Evolutionary conservation across 2,329 filamentous ascomycete genomes (phyloP).

Genomic region (Chrysoporthe austroafricana): DNA sequence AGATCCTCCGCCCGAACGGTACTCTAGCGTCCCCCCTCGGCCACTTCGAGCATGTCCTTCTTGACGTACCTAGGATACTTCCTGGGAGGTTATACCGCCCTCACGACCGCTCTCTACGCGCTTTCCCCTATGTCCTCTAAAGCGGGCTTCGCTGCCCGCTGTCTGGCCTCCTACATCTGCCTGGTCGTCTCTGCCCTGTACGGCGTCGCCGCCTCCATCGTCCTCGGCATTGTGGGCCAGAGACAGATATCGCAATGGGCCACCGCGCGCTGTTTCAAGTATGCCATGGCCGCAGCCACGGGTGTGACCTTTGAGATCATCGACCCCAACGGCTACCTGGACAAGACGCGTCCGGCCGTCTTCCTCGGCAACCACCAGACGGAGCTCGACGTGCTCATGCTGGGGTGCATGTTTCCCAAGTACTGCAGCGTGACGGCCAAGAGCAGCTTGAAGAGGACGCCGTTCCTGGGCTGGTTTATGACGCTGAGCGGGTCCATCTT

Average conservation of each 20-base stretch:
- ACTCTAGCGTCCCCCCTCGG: neutral
- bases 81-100: constrained; percentile 53
- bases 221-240: constrained; percentile 72
- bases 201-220: constrained; percentile 74
- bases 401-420: constrained; percentile 85
- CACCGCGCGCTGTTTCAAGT: constrained; percentile 78
- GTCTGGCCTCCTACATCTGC: constrained; percentile 66
- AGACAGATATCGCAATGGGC: constrained; percentile 85
- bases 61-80: constrained; percentile 49
- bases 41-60: constrained; percentile 41
- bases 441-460: constrained; percentile 75
- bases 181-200: constrained; percentile 67
- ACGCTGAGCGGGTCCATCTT: constrained; percentile 86
- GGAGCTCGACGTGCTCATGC: constrained; percentile 91
- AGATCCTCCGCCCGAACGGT: neutral
- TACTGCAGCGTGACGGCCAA: constrained; percentile 96
- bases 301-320: constrained; percentile 79
- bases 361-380: constrained; percentile 96
- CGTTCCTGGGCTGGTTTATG: constrained; percentile 96
- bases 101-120: constrained; percentile 63
- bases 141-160: constrained; percentile 70
- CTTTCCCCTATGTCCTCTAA: constrained; percentile 61
- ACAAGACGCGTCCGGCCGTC: constrained; percentile 75
- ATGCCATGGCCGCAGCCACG: constrained; percentile 72
- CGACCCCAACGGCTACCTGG: constrained; percentile 66